Evolutionary conservation across 1,139 yeast species (phyloP).

Genomic region (Suhomyces bolitotheri): DNA sequence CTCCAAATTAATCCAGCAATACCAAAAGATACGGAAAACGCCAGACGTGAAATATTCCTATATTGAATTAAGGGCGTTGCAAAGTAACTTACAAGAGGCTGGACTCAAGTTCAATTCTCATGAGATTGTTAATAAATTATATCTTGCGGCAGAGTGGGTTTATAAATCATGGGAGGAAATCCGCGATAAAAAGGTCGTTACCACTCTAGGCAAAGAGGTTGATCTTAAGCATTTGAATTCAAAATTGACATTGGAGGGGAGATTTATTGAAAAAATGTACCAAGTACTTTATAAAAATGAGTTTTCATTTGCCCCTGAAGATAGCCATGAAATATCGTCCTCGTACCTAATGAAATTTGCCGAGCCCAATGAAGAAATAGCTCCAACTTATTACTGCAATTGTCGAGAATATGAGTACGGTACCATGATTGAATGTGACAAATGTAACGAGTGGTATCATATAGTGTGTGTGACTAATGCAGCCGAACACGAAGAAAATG

Average conservation of each 20-base stretch:
- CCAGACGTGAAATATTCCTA: slow-evolving; percentile 14
- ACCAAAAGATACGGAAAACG: slow-evolving; percentile 17
- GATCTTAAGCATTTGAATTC: slow-evolving; percentile 21
- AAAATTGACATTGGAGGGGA: slow-evolving; percentile 22
- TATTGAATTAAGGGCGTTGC: slow-evolving; percentile 29
- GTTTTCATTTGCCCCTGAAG: slow-evolving; percentile 43
- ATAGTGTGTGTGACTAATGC: slow-evolving; percentile 57
- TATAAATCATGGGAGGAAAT: slow-evolving; percentile 29
- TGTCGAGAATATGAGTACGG: slow-evolving; percentile 73
- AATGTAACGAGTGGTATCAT: slow-evolving; percentile 82
- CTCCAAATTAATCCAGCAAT: slow-evolving; percentile 23
- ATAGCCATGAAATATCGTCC: slow-evolving; percentile 34
- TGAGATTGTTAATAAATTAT: slow-evolving; percentile 24
- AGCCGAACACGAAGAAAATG: slow-evolving; percentile 28
- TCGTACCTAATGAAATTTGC: slow-evolving; percentile 23
- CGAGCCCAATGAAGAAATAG: slow-evolving; percentile 15
- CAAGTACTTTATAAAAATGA: slow-evolving; percentile 34
- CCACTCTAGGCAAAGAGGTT: slow-evolving; percentile 25
- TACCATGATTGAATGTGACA: slow-evolving; percentile 77
- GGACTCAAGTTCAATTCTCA: slow-evolving; percentile 27
- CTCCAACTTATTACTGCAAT: slow-evolving; percentile 53
- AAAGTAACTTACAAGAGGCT: slow-evolving; percentile 26
- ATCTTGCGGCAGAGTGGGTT: slow-evolving; percentile 46
- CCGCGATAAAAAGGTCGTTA: slow-evolving; percentile 28
- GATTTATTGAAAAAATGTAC: slow-evolving; percentile 29